phyloP scores from a whole-genome alignment of 805 yeast species.

The Metschnikowia picachoensis region DNA sequence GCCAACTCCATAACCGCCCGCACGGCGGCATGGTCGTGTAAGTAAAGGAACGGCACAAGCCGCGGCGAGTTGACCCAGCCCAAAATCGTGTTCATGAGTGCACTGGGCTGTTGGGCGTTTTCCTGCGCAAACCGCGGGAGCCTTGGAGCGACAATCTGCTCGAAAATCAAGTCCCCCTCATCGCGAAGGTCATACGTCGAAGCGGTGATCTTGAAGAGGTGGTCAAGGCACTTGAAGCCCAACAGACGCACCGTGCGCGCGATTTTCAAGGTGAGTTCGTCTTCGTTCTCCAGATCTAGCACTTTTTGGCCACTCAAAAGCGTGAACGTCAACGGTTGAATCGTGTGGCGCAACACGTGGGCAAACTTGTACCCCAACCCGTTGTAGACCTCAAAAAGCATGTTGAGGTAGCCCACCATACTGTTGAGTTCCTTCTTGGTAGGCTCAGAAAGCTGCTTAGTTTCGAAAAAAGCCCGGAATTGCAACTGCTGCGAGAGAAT shows the following conservation, averaged over 20 bases:
- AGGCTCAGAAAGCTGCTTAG: background rate
- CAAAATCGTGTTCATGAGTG: conserved; percentile 62
- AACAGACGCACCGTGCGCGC: conserved; percentile 60
- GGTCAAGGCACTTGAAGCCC: conserved; percentile 62
- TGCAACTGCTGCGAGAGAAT: conserved; percentile 58
- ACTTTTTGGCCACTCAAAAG: conserved; percentile 50
- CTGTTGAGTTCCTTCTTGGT: conserved; percentile 39
- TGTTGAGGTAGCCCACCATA: conserved; percentile 61
- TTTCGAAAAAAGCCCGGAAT: conserved; percentile 3
- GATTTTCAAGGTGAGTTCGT: conserved; percentile 32
- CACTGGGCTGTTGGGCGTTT: conserved; percentile 79
- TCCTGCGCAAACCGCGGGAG: conserved; percentile 65
- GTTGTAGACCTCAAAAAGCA: conserved; percentile 52
- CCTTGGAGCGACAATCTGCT: conserved; percentile 57
- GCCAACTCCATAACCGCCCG: conserved; percentile 54
- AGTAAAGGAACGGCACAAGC: conserved; percentile 48
- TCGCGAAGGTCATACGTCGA: conserved; percentile 51
- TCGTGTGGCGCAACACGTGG: conserved; percentile 44
- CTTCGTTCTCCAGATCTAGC: conserved; percentile 20
- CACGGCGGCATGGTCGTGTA: conserved; percentile 54
- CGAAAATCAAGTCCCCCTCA: conserved; percentile 47
- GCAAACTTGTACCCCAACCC: conserved; percentile 58
- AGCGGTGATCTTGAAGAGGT: conserved; percentile 52
- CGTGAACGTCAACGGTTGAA: conserved; percentile 56
- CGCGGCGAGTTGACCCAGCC: conserved; percentile 45